These are phyloP conservation scores for Cardamine chenopodiifolia DNA, from an alignment of 345 rosid genomes.

Conservation along the genomic window DNA sequence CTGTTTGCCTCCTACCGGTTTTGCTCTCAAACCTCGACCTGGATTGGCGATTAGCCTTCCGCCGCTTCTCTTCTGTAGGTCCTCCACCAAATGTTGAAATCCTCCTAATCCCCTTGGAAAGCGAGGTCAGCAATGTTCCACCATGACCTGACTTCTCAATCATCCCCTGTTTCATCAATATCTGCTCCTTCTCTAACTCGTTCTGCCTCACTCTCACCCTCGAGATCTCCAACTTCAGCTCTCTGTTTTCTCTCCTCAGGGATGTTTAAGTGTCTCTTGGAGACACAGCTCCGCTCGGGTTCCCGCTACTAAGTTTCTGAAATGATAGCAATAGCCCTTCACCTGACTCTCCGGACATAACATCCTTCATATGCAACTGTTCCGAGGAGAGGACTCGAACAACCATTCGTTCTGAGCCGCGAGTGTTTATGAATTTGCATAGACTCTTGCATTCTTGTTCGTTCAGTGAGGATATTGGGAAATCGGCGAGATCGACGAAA, in stretches of 20 bases:
- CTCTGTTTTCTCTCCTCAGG: constrained; percentile 92
- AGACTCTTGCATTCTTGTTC: constrained; percentile 71
- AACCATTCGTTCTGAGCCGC: constrained; percentile 46
- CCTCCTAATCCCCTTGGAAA: constrained; percentile 82
- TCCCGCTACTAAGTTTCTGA: constrained; percentile 48
- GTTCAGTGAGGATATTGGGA: too few relatives aligned
- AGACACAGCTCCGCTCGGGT: constrained; percentile 65
- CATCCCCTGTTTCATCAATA: constrained; percentile 88
- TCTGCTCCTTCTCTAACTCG: constrained; percentile 90
- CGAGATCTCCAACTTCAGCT: constrained; percentile 90
- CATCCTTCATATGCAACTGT: constrained; percentile 60
- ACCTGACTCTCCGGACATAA: constrained; percentile 63
- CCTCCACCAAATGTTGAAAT: constrained; percentile 62
- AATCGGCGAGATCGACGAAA: too few relatives aligned
- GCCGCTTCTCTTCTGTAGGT: constrained; percentile 47
- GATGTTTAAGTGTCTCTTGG: constrained; percentile 93
- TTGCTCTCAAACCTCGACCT: constrained; percentile 53
- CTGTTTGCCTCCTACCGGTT: constrained; percentile 47
- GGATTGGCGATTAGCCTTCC: constrained; percentile 54
- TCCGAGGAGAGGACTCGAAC: constrained; percentile 39
- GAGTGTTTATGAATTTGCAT: constrained; percentile 73
- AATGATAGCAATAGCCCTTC: constrained; percentile 60
- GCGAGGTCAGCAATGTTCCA: constrained; percentile 65
- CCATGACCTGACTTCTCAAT: constrained; percentile 67
- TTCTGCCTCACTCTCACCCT: constrained; percentile 96